These are phyloP conservation scores for Neopestalotiopsis sp. DNA, from an alignment of 2,329 filamentous ascomycete genomes.

Conservation along the genomic window DNA sequence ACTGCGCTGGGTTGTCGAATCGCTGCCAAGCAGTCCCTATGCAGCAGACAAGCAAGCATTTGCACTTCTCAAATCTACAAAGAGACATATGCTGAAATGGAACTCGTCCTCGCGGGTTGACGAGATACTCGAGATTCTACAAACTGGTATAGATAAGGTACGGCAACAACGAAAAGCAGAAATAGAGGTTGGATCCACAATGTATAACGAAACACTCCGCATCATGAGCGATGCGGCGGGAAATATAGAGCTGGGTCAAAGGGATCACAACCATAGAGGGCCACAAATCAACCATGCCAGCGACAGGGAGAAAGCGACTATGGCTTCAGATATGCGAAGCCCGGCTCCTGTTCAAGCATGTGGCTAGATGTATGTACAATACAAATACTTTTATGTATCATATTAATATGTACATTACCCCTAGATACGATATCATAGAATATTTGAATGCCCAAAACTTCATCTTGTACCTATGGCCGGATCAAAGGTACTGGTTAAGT, in stretches of 20 bases:
- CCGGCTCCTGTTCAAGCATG: conserved; percentile 1
- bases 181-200: conserved; percentile 24
- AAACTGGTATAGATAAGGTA: conserved; percentile 23
- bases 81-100: conserved; percentile 25
- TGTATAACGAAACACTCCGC: conserved; percentile 30
- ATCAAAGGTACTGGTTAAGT: too few species aligned
- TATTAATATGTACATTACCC: neutral
- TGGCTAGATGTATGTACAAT: conserved; percentile 1
- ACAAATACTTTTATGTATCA: conserved; percentile 13
- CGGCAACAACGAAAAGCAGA: conserved; percentile 22
- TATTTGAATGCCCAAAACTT: too few species aligned
- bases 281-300: neutral
- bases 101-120: neutral
- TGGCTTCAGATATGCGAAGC: neutral
- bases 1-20: conserved; percentile 29
- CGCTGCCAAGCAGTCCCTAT: conserved; percentile 28
- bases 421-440: neutral
- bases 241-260: neutral
- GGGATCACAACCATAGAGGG: neutral
- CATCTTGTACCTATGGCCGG: too few species aligned
- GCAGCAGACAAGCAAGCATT: conserved; percentile 28
- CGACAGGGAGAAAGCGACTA: neutral
- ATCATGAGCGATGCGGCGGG: conserved; percentile 32
- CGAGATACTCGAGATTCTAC: conserved; percentile 26
- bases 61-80: conserved; percentile 28